These are phyloP conservation scores for Sordariomycetes sp. DNA, from an alignment of 2,329 filamentous ascomycete genomes.

Conservation along the genomic window DNA sequence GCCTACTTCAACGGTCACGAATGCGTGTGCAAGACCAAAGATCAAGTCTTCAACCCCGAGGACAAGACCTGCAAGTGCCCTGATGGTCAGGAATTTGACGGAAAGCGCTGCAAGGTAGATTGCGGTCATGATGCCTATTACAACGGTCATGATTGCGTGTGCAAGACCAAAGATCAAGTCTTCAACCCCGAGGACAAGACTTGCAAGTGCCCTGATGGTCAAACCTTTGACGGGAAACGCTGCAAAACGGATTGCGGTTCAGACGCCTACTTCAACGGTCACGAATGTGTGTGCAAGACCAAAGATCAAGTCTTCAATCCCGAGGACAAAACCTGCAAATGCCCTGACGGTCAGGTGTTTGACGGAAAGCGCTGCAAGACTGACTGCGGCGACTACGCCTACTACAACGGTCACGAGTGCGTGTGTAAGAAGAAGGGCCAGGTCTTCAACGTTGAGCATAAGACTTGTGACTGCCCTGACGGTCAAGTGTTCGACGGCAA, in stretches of 20 bases:
- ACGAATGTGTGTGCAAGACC: neutral
- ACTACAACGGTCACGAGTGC: neutral
- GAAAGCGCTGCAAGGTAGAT: neutral
- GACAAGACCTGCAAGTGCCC: neutral
- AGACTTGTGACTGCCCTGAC: neutral
- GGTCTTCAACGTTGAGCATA: neutral
- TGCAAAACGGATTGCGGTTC: neutral
- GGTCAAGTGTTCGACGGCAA: neutral
- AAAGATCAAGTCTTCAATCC: neutral
- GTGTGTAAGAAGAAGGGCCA: neutral
- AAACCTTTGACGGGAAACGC: neutral
- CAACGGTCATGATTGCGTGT: neutral
- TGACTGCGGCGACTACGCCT: neutral
- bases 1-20: neutral
- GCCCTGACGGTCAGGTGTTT: neutral
- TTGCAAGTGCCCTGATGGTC: neutral
- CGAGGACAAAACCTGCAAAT: neutral
- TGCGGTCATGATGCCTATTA: neutral
- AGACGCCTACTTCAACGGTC: neutral
- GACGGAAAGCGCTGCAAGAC: neutral
- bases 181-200: neutral
- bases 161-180: neutral
- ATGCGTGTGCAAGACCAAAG: neutral
- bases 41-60: neutral
- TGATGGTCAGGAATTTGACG: neutral